These are phyloP conservation scores for Striga asiatica DNA, from an alignment of 257 asterid species.

Conservation along the genomic window DNA sequence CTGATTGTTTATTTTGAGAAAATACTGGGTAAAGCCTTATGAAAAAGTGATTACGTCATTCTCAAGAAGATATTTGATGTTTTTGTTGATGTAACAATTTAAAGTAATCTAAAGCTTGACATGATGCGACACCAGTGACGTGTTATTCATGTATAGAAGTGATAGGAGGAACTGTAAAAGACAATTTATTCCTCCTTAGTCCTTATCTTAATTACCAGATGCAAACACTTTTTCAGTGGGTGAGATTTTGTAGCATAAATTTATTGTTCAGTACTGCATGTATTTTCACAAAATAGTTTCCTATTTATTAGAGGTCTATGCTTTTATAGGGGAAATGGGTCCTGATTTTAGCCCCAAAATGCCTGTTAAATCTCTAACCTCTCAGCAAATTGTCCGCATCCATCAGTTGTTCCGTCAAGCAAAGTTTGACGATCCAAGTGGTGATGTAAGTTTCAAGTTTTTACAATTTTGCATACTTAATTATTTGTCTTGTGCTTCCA, in stretches of 20 bases:
- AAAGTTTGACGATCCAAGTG: constrained; percentile 83
- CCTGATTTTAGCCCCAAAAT: constrained; percentile 55
- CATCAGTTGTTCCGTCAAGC: constrained; percentile 95
- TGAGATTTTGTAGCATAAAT: neutral
- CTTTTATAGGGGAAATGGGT: constrained; percentile 77
- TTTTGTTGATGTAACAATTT: no score
- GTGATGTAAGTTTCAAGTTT: constrained; percentile 61
- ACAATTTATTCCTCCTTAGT: neutral
- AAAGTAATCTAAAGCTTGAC: no score
- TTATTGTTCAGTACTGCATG: constrained; percentile 1
- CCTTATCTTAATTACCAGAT: constrained; percentile 4
- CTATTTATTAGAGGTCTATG: constrained; percentile 11
- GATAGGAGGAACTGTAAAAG: neutral
- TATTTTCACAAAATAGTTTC: neutral
- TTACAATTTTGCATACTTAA: no score
- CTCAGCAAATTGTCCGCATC: constrained; percentile 86
- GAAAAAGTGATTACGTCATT: no score
- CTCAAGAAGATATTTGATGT: no score
- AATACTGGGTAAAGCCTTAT: no score
- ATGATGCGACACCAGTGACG: no score
- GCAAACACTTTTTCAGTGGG: constrained; percentile 1
- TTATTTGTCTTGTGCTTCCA: no score
- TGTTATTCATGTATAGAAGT: no score
- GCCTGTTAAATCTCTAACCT: constrained; percentile 55
- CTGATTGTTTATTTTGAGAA: no score